Conservation (phyloP, 495 filamentous ascomycete genomes). For the Talaromyces thailandensis region DNA sequence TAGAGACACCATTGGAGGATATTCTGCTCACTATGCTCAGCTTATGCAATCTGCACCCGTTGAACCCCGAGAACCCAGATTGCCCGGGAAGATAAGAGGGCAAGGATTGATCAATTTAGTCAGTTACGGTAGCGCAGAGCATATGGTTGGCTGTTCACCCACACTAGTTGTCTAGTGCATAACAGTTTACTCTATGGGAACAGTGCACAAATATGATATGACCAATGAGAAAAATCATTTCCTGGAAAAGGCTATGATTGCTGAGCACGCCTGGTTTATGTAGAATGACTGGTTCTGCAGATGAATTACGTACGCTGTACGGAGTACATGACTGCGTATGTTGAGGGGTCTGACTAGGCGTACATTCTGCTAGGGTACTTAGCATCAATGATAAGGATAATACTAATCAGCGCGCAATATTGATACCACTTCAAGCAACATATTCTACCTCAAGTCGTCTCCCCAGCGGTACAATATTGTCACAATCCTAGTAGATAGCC, state of each 20-base stretch:
- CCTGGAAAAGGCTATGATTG: neutral
- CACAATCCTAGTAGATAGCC: neutral
- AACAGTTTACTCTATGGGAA: neutral
- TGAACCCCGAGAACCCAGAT: neutral
- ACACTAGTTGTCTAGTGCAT: neutral
- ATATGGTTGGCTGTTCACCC: neutral
- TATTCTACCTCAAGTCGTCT: too few relatives aligned
- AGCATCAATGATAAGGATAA: neutral
- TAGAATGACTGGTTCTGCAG: neutral
- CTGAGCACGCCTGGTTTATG: neutral
- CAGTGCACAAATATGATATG: neutral
- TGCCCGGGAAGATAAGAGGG: neutral
- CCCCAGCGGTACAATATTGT: neutral
- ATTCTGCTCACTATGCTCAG: neutral
- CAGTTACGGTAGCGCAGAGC: neutral
- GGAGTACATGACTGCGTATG: neutral
- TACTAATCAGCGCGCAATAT: neutral
- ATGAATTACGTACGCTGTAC: neutral
- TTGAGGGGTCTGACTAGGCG: neutral
- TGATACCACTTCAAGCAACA: neutral
- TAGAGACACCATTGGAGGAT: neutral
- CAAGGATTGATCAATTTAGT: neutral
- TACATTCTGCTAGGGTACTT: neutral
- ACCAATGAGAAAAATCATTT: neutral
- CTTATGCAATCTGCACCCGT: conserved; percentile 2